Percentiles rank a stretch among this genome's conserved stretches.
phyloP scores from a whole-genome alignment of 129 eudicot genomes.

The Ambrosia artemisiifolia region DNA sequence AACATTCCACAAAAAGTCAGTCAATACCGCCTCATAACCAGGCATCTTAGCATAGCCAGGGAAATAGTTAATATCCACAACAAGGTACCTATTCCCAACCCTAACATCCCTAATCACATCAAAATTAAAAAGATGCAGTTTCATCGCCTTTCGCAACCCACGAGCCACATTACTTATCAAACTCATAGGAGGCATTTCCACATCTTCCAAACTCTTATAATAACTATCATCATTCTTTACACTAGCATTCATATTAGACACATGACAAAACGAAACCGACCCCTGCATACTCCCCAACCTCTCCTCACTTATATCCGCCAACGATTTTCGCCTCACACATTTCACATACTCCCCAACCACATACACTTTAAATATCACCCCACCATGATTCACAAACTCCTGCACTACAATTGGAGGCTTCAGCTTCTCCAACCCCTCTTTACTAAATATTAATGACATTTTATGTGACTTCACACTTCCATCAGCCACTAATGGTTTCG shows the following conservation, averaged over 20 bases:
- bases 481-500: constrained; percentile 77
- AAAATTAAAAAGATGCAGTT: constrained; percentile 55
- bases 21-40: constrained; percentile 47
- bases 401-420: constrained; percentile 71
- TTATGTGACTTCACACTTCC: constrained; percentile 83
- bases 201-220: constrained; percentile 46
- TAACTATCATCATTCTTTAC: constrained; percentile 53
- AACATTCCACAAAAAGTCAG: constrained; percentile 62
- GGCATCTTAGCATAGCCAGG: constrained; percentile 87
- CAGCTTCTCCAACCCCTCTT: constrained; percentile 47
- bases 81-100: constrained; percentile 58
- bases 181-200: constrained; percentile 44
- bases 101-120: constrained; percentile 63
- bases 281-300: constrained; percentile 47
- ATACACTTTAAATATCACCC: constrained; percentile 76
- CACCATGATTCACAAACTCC: constrained; percentile 87
- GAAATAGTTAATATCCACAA: constrained; percentile 71
- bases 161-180: constrained; percentile 45
- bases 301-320: constrained; percentile 69
- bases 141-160: constrained; percentile 44
- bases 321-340: constrained; percentile 79
- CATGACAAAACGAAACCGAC: constrained; percentile 61
- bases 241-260: constrained; percentile 46
- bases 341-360: constrained; percentile 74
- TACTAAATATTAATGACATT: constrained; percentile 61